These are phyloP conservation scores for Asclepias syriaca DNA, from an alignment of 257 asterid species.

Conservation along the genomic window DNA sequence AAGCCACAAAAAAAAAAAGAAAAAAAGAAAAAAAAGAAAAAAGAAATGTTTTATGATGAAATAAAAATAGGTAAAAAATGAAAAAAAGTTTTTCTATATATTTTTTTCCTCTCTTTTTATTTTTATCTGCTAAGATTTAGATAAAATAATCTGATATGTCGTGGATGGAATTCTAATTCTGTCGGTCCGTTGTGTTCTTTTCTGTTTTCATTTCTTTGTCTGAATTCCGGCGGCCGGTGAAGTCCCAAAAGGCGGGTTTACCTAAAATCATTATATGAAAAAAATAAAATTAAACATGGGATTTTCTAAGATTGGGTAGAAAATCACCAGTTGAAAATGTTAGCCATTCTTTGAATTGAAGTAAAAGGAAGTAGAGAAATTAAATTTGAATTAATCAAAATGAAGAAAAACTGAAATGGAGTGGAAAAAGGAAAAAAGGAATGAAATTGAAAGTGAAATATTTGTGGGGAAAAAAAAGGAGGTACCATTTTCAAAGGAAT, in stretches of 20 bases:
- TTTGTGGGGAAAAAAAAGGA: neutral
- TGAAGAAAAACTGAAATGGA: too few relatives aligned
- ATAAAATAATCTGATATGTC: neutral
- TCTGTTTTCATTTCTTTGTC: neutral
- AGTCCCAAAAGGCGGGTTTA: neutral
- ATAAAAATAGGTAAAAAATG: neutral
- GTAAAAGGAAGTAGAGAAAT: neutral
- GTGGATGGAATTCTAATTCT: neutral
- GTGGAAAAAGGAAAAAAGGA: too few relatives aligned
- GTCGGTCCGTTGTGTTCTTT: neutral
- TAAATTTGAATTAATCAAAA: too few relatives aligned
- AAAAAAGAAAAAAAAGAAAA: too few relatives aligned
- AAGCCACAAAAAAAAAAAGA: neutral
- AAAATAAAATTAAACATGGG: neutral
- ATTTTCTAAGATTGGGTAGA: neutral
- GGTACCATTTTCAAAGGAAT: neutral
- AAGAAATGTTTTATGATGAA: slow-evolving; percentile 1
- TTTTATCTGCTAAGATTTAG: neutral
- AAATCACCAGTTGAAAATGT: too few relatives aligned
- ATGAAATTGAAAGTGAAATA: neutral
- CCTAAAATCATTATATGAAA: neutral
- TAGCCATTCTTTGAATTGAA: neutral
- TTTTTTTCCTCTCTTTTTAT: neutral
- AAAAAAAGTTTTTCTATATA: neutral
- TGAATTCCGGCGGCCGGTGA: neutral